Conservation (phyloP, 352 stramenopile genomes). For the Globisporangium echinulatum region DNA sequence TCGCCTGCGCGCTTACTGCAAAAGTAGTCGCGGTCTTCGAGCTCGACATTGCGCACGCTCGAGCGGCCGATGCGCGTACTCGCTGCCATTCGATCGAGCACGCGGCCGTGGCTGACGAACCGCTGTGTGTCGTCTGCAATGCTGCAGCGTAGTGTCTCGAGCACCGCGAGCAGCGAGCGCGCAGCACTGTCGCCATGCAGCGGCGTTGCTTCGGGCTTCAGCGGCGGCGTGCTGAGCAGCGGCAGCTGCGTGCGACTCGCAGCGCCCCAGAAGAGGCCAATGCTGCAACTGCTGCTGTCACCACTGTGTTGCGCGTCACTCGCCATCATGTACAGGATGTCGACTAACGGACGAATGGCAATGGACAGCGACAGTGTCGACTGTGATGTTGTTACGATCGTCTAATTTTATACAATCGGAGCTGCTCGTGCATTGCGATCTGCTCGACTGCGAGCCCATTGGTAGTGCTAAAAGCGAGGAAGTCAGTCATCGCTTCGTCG, state of each 20-base stretch:
- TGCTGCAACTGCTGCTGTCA: neutral
- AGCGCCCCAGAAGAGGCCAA: slow-evolving; percentile 30
- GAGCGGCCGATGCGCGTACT: slow-evolving; percentile 9
- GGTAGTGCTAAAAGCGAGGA: slow-evolving; percentile 34
- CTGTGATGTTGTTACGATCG: neutral
- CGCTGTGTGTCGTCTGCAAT: slow-evolving; percentile 27
- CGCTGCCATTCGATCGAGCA: slow-evolving; percentile 17
- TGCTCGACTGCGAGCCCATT: slow-evolving; percentile 29
- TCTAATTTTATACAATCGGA: slow-evolving; percentile 53
- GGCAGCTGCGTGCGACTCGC: slow-evolving; percentile 3
- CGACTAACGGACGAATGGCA: neutral
- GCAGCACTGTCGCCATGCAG: slow-evolving; percentile 8
- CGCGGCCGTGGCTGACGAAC: slow-evolving; percentile 26
- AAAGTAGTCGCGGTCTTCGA: slow-evolving; percentile 33
- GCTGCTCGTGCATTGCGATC: slow-evolving; percentile 32
- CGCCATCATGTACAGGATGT: slow-evolving; percentile 1
- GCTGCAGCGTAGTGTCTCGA: slow-evolving; percentile 40
- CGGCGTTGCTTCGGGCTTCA: neutral
- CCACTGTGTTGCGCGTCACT: neutral
- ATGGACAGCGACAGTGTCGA: neutral
- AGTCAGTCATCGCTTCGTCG: slow-evolving; percentile 68
- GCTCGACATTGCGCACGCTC: slow-evolving; percentile 18
- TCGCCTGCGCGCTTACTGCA: slow-evolving; percentile 18
- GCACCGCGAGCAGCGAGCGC: slow-evolving; percentile 30
- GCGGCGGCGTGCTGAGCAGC: neutral